phyloP scores from a whole-genome alignment of 192 early-diverging fungal genomes.

The Polychytrium aggregatum region DNA sequence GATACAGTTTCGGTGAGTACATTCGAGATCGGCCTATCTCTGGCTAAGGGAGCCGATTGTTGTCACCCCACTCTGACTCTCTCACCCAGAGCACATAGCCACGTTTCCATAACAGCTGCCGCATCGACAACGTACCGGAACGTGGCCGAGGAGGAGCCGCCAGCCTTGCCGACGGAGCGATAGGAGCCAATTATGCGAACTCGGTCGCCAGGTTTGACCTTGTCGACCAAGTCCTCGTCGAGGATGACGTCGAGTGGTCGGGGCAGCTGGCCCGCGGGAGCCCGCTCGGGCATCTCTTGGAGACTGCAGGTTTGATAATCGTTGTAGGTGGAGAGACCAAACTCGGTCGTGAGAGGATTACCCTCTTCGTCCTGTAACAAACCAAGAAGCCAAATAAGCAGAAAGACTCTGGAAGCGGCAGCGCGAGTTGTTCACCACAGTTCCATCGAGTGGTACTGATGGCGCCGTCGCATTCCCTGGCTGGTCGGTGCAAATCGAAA shows the following conservation, averaged over 20 bases:
- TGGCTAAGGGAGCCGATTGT: no score
- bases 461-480: background rate
- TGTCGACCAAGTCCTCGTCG: conserved; percentile 93
- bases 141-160: conserved; percentile 62
- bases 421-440: background rate
- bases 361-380: conserved; percentile 67
- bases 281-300: conserved; percentile 98
- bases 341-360: conserved; percentile 85
- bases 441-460: background rate
- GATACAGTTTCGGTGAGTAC: no score
- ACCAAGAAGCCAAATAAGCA: conserved; percentile 1
- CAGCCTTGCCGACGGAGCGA: conserved; percentile 72
- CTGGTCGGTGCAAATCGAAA: background rate
- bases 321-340: conserved; percentile 75
- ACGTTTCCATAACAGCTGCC: background rate
- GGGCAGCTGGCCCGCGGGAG: conserved; percentile 86
- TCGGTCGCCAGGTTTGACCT: conserved; percentile 92
- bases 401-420: background rate
- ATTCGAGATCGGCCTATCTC: no score
- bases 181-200: conserved; percentile 90
- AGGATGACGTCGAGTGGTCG: conserved; percentile 88
- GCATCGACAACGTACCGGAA: conserved; percentile 53
- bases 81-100: no score
- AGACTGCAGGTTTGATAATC: conserved; percentile 89
- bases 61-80: no score